Base-by-base conservation (phyloP, 2,329 filamentous ascomycete genomes). In the Penicillium sp. region DNA sequence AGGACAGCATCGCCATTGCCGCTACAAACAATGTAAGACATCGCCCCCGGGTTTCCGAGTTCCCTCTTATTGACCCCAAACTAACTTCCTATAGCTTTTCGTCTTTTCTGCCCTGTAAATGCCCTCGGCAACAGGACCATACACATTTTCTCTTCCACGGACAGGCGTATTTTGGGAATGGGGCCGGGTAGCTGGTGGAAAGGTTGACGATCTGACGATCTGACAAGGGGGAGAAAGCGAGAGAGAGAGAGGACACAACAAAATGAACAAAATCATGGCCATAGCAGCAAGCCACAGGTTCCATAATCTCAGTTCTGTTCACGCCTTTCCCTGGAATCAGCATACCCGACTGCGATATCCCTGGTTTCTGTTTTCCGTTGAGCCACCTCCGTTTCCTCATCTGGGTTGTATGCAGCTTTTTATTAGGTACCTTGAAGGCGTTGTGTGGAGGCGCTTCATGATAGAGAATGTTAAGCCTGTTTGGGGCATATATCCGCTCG, bases 1-100 rank as follows among this genome's bases (percentile, higher is more conserved):
- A 99, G 79, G 93, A 99, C 80, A 98, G 93, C 80, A 99, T 99
- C 79, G 95, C 95, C 56, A 99, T 99, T 81, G 95, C 95, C 67
- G 95, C 95, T 59, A 99, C 95, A 64, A 99, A 99, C 83, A 99
- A 99, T 79, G 95, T 98, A 80, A 89, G 93, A 39, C 9, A 7
- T 10, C 35, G 16, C 5, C 2, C 9, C 7, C 8, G n/a, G 35
- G 35, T 10, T 10, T 39, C n/a, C n/a, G 35, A n/a, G 7, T 19
- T 22, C 7, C 4, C n/a, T 8, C 5, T 59, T 4, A 14, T 33
- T 33, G 31, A 16, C 14, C 3, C 5, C 11, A 33, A 33, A 21
- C 63, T 70, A 57, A 68, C 49, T 22, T 45, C 46, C 13, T 24
- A 11, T 62, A 91, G 88, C 80, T 91, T 68, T 91, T 91, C 76